A percentile compares a stretch with the other conserved stretches of the same genome.
Conservation (phyloP, 2,329 filamentous ascomycete species). For the Aspergillus sp. region DNA sequence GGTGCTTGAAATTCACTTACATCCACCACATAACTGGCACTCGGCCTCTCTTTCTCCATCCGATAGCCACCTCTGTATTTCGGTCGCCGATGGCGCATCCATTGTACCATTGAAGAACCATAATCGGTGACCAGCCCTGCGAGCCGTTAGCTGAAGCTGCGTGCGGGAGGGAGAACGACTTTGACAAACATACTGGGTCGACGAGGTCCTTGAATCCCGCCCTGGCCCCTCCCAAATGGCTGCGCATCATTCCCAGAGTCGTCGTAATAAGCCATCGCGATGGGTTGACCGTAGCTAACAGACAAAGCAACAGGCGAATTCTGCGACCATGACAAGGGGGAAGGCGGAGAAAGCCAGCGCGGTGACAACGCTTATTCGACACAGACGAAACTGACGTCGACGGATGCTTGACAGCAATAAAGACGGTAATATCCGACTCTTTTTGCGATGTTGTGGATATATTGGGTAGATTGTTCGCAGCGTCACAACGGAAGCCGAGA, state of each 20-base stretch:
- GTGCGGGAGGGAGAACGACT: background rate
- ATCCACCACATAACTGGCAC: slow-evolving; percentile 85
- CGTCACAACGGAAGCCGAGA: background rate
- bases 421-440: too few relatives aligned
- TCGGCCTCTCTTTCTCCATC: slow-evolving; percentile 80
- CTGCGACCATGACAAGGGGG: slow-evolving; percentile 21
- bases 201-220: slow-evolving; percentile 38
- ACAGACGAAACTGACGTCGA: background rate
- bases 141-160: slow-evolving; percentile 16
- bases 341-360: background rate
- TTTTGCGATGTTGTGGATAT: too few relatives aligned
- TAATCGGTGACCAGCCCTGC: slow-evolving; percentile 90
- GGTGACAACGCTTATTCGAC: background rate
- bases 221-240: slow-evolving; percentile 31
- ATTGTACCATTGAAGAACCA: slow-evolving; percentile 84
- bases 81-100: slow-evolving; percentile 80
- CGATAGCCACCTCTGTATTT: slow-evolving; percentile 70
- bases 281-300: slow-evolving; percentile 1
- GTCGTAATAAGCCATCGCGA: slow-evolving; percentile 41
- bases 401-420: background rate
- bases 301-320: slow-evolving; percentile 12
- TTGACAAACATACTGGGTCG: slow-evolving; percentile 37
- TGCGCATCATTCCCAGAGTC: slow-evolving; percentile 37
- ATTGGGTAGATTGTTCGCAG: background rate
- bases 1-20: slow-evolving; percentile 53